Percentiles rank a stretch among this genome's conserved stretches.
Conservation (phyloP, 139 green algal genomes). For the Marvania coccoides region DNA sequence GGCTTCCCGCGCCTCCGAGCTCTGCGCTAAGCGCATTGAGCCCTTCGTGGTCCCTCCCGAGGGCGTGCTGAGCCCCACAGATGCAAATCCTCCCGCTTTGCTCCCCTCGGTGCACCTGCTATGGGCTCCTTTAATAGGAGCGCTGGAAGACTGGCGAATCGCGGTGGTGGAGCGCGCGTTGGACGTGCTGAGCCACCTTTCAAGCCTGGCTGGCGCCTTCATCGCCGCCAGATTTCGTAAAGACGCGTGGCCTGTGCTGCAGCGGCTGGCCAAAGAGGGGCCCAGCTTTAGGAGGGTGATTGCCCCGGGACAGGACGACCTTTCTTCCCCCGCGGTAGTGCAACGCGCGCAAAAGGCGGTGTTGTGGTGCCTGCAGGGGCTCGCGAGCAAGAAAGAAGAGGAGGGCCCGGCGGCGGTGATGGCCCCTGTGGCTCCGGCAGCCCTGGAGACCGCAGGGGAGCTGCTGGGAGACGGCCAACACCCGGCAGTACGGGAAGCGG, state of each 20-base stretch:
- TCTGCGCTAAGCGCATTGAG: slow-evolving; percentile 19
- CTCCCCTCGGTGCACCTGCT: slow-evolving; percentile 57
- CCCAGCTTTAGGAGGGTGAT: slow-evolving; percentile 6
- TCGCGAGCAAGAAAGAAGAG: slow-evolving; percentile 3
- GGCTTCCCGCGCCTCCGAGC: slow-evolving; percentile 15
- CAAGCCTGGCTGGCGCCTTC: slow-evolving; percentile 37
- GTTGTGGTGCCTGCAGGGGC: slow-evolving; percentile 31
- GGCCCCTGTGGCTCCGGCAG: slow-evolving; percentile 4
- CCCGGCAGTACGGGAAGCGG: slow-evolving; percentile 29
- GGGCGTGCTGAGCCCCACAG: slow-evolving; percentile 30
- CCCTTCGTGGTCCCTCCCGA: slow-evolving; percentile 1
- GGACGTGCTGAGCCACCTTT: slow-evolving; percentile 4
- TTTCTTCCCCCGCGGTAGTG: slow-evolving; percentile 28
- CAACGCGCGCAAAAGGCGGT: slow-evolving; percentile 31
- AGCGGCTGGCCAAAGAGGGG: slow-evolving; percentile 37
- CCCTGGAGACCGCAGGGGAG: slow-evolving; percentile 24
- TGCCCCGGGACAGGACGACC: slow-evolving; percentile 16
- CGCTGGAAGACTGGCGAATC: slow-evolving; percentile 46
- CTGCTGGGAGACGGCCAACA: slow-evolving; percentile 30
- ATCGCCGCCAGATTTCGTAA: slow-evolving; percentile 40
- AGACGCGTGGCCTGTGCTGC: slow-evolving; percentile 56
- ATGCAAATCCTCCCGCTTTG: slow-evolving; percentile 46
- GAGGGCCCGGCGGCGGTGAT: slow-evolving; percentile 10
- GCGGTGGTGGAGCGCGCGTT: slow-evolving; percentile 27
- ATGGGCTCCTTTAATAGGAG: slow-evolving; percentile 49